A percentile compares a stretch with the other conserved stretches of the same genome.
Evolutionary conservation across 768 basidiomycete genomes (phyloP).

Genomic region (Strobilomyces confusus): DNA sequence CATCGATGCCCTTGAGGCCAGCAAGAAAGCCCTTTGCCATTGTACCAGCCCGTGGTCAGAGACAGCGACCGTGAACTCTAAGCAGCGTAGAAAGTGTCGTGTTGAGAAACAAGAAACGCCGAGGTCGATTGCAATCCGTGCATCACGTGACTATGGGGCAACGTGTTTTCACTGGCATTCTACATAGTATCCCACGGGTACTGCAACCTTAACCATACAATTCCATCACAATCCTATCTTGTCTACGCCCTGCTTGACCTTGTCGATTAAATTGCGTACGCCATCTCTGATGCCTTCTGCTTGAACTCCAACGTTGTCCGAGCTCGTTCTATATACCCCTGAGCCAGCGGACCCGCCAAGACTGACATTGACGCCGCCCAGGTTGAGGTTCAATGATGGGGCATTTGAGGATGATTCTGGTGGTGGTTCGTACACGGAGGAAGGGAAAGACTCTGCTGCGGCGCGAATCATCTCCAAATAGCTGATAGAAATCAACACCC

Average conservation of each 20-base stretch:
- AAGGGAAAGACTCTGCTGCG: constrained; percentile 59
- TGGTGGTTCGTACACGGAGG: constrained; percentile 69
- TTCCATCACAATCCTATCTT: constrained; percentile 36
- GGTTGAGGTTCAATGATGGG: constrained; percentile 84
- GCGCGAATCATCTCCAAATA: constrained; percentile 87
- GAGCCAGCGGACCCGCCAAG: constrained; percentile 84
- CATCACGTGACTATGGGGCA: constrained; percentile 24
- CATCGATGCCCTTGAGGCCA: constrained; percentile 88
- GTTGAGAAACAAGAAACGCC: background rate
- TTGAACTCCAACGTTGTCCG: constrained; percentile 69
- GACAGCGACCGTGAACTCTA: constrained; percentile 11
- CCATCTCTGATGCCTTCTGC: constrained; percentile 89
- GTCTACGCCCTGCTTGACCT: constrained; percentile 84
- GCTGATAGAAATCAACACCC: constrained; percentile 36
- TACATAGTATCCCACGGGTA: no score
- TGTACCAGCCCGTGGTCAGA: constrained; percentile 20
- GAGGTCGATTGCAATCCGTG: background rate
- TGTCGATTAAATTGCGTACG: constrained; percentile 80
- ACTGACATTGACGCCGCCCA: constrained; percentile 89
- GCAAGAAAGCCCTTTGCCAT: constrained; percentile 80
- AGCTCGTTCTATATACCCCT: constrained; percentile 81
- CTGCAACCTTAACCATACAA: background rate
- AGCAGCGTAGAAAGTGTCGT: constrained; percentile 1
- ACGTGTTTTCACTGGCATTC: constrained; percentile 33
- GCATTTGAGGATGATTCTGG: constrained; percentile 69